A percentile compares a stretch with the other conserved stretches of the same genome.
Conservation (phyloP, 257 asterid genomes). For the Przewalskia tangutica region DNA sequence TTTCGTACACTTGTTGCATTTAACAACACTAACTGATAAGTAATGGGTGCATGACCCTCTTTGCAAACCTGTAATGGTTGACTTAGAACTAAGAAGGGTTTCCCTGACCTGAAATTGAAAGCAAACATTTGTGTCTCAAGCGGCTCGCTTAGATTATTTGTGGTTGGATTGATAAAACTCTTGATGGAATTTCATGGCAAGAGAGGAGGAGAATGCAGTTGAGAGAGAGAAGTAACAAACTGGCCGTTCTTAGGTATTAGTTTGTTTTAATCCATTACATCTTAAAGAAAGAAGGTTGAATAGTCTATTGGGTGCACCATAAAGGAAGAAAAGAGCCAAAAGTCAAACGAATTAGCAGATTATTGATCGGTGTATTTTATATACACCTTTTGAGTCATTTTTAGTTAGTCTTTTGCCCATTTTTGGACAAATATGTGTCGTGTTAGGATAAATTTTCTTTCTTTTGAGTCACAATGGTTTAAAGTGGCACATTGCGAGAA, state of each 20-base stretch:
- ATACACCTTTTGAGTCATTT: too few species aligned
- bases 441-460: too few species aligned
- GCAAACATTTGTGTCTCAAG: not conserved
- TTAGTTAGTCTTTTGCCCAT: too few species aligned
- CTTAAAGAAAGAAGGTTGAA: not conserved
- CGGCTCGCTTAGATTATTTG: not conserved
- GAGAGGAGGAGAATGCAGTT: not conserved
- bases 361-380: too few species aligned
- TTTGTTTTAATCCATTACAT: too few species aligned
- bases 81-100: not conserved
- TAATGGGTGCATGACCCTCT: not conserved
- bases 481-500: too few species aligned
- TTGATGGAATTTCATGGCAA: not conserved
- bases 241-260: not conserved
- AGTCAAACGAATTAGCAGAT: not conserved
- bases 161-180: not conserved
- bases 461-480: too few species aligned
- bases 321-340: not conserved
- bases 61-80: not conserved
- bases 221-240: not conserved
- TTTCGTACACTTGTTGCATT: not conserved
- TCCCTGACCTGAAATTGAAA: not conserved
- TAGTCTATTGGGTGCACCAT: not conserved
- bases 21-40: not conserved
- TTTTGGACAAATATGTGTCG: too few species aligned